Conservation (phyloP, 257 asterid species). For the Prunella vulgaris region DNA sequence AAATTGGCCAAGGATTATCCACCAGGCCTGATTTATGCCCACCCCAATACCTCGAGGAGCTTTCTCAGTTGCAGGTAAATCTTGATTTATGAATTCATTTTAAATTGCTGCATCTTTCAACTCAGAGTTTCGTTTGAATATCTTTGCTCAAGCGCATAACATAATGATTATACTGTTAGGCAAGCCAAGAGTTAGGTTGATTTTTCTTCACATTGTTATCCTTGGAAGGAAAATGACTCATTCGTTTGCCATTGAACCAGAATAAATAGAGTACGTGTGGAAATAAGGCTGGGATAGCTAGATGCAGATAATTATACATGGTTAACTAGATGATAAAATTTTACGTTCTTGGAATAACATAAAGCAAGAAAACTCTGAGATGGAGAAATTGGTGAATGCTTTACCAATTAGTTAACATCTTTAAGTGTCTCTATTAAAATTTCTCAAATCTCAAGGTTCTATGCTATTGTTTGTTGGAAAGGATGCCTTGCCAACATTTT, state of each 20-base stretch:
- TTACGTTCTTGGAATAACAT: neutral
- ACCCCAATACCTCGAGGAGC: constrained; percentile 80
- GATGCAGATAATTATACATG: neutral
- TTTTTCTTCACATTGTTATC: too few relatives aligned
- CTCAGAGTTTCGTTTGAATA: too few relatives aligned
- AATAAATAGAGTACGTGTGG: neutral
- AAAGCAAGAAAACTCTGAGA: neutral
- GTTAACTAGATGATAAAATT: neutral
- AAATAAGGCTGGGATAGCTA: neutral
- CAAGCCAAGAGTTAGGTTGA: too few relatives aligned
- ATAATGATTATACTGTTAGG: too few relatives aligned
- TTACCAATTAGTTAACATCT: neutral
- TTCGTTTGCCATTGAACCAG: neutral
- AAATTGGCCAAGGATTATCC: constrained; percentile 96
- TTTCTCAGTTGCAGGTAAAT: constrained; percentile 72
- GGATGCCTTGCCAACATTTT: constrained; percentile 99
- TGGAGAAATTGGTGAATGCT: neutral
- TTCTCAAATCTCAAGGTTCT: neutral
- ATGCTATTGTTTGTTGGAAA: constrained; percentile 27
- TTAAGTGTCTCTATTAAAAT: neutral
- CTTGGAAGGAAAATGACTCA: neutral
- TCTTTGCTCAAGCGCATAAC: too few relatives aligned
- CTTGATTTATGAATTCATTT: too few relatives aligned
- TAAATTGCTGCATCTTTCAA: too few relatives aligned
- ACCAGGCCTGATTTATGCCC: constrained; percentile 98